Conservation (phyloP, 352 stramenopile species). For the Blastocystis sp. region DNA sequence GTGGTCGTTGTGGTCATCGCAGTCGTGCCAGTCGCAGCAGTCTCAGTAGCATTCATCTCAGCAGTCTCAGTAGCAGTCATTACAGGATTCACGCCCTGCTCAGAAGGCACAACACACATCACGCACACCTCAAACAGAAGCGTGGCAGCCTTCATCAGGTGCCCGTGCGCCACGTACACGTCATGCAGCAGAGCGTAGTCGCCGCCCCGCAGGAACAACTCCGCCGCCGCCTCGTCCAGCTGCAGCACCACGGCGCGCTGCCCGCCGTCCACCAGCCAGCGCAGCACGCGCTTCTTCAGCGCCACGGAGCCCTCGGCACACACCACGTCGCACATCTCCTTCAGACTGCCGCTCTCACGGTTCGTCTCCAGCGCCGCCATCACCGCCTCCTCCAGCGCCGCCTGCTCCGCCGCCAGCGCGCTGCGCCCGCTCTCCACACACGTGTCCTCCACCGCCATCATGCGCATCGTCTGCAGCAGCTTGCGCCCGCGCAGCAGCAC, state of each 20-base stretch:
- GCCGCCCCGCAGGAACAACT: conserved; percentile 4
- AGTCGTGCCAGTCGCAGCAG: not conserved
- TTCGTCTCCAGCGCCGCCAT: not conserved
- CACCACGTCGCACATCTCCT: not conserved
- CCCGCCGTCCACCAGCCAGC: not conserved
- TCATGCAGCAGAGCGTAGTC: conserved; percentile 2
- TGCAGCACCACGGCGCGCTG: not conserved
- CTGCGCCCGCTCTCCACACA: not conserved
- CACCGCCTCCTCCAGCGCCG: not conserved
- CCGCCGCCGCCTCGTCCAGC: not conserved
- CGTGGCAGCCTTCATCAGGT: not conserved
- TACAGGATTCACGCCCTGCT: no score
- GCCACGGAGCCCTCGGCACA: not conserved
- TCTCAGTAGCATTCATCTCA: no score
- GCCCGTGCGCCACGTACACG: conserved; percentile 14
- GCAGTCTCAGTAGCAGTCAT: no score
- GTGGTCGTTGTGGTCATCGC: not conserved
- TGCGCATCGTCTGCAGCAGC: not conserved
- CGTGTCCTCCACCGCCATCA: not conserved
- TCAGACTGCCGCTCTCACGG: not conserved
- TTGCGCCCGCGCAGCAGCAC: conserved; percentile 1
- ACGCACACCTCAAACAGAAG: conserved; percentile 38
- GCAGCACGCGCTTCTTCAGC: not conserved
- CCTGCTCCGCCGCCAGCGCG: not conserved
- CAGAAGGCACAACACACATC: not conserved